A percentile compares a stretch with the other conserved stretches of the same genome.
phyloP scores from a whole-genome alignment of 1,284 basidiomycete species.

The Ceratorhiza oryzae-sativae region DNA sequence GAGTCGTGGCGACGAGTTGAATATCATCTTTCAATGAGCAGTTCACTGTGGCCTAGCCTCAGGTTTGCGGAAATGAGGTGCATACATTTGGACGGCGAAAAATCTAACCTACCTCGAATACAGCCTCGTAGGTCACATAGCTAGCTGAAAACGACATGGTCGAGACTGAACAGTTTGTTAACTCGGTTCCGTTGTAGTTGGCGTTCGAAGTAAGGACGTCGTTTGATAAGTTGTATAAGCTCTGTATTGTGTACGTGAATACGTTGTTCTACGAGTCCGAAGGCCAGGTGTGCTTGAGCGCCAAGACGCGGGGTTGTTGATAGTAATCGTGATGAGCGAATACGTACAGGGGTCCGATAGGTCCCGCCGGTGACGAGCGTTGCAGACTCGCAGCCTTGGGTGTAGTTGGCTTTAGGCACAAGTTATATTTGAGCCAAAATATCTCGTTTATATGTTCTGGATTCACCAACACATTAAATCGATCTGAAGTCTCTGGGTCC shows the following conservation, averaged over 20 bases:
- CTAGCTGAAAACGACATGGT: background rate
- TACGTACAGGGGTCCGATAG: conserved; percentile 1
- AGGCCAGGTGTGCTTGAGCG: no score
- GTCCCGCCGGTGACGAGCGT: background rate
- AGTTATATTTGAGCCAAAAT: background rate
- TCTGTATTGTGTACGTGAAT: background rate
- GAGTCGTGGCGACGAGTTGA: no score
- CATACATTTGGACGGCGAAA: background rate
- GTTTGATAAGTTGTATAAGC: background rate
- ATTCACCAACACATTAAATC: no score
- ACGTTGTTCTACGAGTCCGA: background rate
- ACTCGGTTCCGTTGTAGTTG: background rate
- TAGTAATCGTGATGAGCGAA: background rate
- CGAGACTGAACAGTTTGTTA: background rate
- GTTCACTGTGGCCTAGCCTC: background rate
- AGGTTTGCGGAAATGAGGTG: background rate
- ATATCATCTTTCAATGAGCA: background rate
- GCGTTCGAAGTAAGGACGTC: background rate
- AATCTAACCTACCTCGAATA: background rate
- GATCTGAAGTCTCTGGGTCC: background rate
- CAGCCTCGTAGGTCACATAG: background rate
- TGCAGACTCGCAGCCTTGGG: background rate
- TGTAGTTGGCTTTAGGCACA: background rate
- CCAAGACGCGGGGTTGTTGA: no score
- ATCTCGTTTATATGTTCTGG: no score